Evolutionary conservation across 2,329 filamentous ascomycete species (phyloP), one percentile per base, ranked within the genome.

Genomic region (Nemania serpens): DNA sequence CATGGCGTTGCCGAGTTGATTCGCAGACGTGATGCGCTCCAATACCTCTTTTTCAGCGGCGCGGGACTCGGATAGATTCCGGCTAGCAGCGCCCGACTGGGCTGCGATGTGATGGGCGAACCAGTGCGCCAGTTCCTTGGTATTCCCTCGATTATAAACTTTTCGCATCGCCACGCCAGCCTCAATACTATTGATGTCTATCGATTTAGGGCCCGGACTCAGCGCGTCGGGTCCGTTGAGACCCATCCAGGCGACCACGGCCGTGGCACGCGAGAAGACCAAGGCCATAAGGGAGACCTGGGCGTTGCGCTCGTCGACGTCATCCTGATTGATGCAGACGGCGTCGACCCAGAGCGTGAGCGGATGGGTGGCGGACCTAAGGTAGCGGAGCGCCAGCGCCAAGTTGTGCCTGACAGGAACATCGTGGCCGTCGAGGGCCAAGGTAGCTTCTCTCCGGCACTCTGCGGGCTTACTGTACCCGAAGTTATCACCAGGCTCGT

Each of bases 301-400:
- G 12, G 58, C 20, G 25, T 43, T 55, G 13, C 52, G 51, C 41
- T 60, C 58, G 10, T 55, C 46, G 9, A 60, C 36, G 13, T 60
- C 41, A 5, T 36, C 45, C 45, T 58, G 54, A 25, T 61, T 61
- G 29, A 58, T 61, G 37, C 59, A 61, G 17, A 61, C 42, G 18
- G 59, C 54, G 34, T 61, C 54, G 36, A 58, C 47, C 52, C 58
- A 60, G 12, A 59, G 18, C 1, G 33, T 46, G 18, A 53, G 49
- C 22, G 42, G 42, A 5, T 36, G 50, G 34, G 33, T 58, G 3
- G 43, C 17, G 2, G 56, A 59, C 17, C 56, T 42, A 12, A 59
- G 10, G 49, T 54, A 54, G 18, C 49, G 55, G 42, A 58, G 48
- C 4, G 48, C 55, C 34, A 53, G 42, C n/a, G 55, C 49, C 34